Evolutionary conservation across 2,329 filamentous ascomycete species (phyloP), one percentile per base, ranked within the genome.

Genomic region (Ophiostoma montium): DNA sequence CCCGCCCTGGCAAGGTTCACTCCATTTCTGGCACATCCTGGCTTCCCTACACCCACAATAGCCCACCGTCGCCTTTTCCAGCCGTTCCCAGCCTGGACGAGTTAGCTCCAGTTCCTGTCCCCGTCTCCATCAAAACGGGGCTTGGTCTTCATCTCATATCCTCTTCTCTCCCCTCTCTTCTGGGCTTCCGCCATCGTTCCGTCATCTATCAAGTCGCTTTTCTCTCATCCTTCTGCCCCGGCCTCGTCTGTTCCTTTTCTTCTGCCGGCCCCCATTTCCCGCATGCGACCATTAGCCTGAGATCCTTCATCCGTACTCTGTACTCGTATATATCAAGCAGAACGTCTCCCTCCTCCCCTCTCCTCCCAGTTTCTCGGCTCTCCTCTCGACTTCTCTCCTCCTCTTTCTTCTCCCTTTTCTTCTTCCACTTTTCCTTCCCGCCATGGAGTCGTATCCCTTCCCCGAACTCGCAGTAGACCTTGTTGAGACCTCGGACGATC

Each of bases 371-470:
- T 31, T 46, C 38, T 48, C 44, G 36, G 13, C 21, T 35, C 35
- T 30, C 35, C 16, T 41, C 23, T 30, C 27, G 23, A 23, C 38
- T 41, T 41, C 16, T 23, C 36, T 41, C 36, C 15, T 19, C 19
- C 13, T 41, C 18, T 38, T 36, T 44, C 9, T 32, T 39, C 47
- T 39, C 8, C 27, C 21, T 47, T 35, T 30, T 36, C 36, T 39
- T 39, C 23, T 51, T 49, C 43, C 50, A 35, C 48, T 52, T 23
- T 41, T 18, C 32, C 21, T 23, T 18, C 15, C 48, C 57, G 53
- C 35, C 52, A 63, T 63, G 62, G 60, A 61, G 57, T 58, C 60
- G 46, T 58, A 59, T 50, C 54, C 57, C 38, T 54, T 58, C 9
- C 57, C 58, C 48, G 49, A 58, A 3, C 58, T 59, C 42, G 59